Conservation (phyloP, 2,329 filamentous ascomycete species). For the Diaporthe ilicicola region DNA sequence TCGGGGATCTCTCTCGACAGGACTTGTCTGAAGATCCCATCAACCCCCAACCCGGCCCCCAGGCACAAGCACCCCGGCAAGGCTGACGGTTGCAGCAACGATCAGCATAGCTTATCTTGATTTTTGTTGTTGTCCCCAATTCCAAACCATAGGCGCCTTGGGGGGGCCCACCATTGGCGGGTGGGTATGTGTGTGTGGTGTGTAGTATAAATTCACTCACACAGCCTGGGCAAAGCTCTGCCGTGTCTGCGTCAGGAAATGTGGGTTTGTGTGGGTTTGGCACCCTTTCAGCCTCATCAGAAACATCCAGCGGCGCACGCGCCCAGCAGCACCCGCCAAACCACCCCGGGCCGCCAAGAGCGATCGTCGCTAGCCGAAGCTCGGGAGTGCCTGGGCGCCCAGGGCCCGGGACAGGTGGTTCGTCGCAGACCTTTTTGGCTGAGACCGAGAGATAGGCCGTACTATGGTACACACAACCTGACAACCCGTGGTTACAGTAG, state of each 20-base stretch:
- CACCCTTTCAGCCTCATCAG: conserved; percentile 3
- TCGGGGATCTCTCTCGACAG: conserved; percentile 10
- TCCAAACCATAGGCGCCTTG: too few species aligned
- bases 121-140: too few species aligned
- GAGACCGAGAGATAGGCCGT: conserved; percentile 4
- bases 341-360: conserved; percentile 6
- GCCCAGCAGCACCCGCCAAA: background rate
- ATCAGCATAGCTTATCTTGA: conserved; percentile 15
- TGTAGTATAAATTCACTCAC: background rate
- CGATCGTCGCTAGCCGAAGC: conserved; percentile 17
- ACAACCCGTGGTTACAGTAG: too few species aligned
- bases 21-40: conserved; percentile 13
- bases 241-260: conserved; percentile 6
- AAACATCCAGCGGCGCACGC: background rate
- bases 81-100: background rate
- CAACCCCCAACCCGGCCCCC: background rate
- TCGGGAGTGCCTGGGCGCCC: conserved; percentile 13
- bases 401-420: conserved; percentile 18
- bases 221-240: too few species aligned
- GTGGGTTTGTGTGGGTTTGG: conserved; percentile 5
- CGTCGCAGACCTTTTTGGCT: conserved; percentile 6
- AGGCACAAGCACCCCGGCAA: background rate
- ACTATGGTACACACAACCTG: too few species aligned
- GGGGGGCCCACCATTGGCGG: too few species aligned
- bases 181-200: background rate